Conservation (phyloP, 768 basidiomycete species). For the Dentipellis fragilis region DNA sequence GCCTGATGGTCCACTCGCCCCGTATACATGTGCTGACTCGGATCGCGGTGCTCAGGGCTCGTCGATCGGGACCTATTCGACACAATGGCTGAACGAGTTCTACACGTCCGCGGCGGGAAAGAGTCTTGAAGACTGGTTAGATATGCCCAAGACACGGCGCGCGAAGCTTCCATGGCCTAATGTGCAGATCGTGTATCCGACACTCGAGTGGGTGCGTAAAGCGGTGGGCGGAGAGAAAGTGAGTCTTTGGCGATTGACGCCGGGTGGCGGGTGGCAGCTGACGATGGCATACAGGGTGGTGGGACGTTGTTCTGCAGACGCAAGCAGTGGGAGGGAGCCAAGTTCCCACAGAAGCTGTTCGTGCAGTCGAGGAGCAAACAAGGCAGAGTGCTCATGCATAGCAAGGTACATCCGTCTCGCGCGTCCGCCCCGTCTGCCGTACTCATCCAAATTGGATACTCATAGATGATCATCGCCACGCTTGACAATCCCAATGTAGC, state of each 20-base stretch:
- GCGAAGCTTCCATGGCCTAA: constrained; percentile 29
- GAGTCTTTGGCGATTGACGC: not conserved
- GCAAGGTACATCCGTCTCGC: constrained; percentile 48
- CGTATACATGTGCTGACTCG: not conserved
- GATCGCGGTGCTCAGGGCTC: too few species aligned
- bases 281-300: constrained; percentile 44
- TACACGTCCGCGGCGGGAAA: constrained; percentile 67
- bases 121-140: constrained; percentile 37
- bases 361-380: constrained; percentile 72
- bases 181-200: constrained; percentile 70
- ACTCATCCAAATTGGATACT: not conserved
- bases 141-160: constrained; percentile 3
- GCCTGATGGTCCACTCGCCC: not conserved
- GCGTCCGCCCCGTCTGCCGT: not conserved
- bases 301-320: constrained; percentile 80
- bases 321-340: constrained; percentile 59
- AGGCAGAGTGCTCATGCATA: constrained; percentile 83
- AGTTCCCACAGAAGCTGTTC: constrained; percentile 64
- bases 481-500: constrained; percentile 1
- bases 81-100: constrained; percentile 83
- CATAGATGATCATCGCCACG: constrained; percentile 11
- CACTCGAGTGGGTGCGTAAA: constrained; percentile 52
- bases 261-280: too few species aligned
- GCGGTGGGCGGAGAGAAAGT: constrained; percentile 54
- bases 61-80: constrained; percentile 70